Conservation (phyloP, 2,329 filamentous ascomycete genomes). For the Fusarium nygamai region DNA sequence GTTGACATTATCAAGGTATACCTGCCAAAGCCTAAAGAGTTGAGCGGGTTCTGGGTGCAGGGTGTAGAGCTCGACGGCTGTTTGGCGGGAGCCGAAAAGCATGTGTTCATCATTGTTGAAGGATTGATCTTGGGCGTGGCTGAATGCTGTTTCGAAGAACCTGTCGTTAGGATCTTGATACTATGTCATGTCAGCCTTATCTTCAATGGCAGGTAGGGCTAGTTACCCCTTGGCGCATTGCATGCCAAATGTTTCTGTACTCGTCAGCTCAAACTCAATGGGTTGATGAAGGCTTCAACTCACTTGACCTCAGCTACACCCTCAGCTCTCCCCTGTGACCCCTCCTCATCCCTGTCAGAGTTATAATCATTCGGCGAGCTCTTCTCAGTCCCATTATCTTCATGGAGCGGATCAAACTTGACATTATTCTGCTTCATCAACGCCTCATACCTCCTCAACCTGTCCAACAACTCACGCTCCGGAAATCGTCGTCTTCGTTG, state of each 20-base stretch:
- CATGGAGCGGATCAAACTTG: constrained; percentile 59
- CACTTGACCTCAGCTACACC: constrained; percentile 26
- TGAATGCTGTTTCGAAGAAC: constrained; percentile 46
- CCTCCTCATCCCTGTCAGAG: constrained; percentile 24
- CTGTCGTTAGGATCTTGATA: background rate
- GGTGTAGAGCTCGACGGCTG: constrained; percentile 55
- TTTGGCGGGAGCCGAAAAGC: constrained; percentile 59
- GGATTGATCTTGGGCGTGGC: constrained; percentile 57
- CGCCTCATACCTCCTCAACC: constrained; percentile 65
- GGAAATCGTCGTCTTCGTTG: constrained; percentile 57
- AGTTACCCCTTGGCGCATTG: constrained; percentile 18
- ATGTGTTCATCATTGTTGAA: constrained; percentile 57
- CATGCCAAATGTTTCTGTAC: constrained; percentile 6
- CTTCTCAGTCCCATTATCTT: background rate
- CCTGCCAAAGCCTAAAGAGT: constrained; percentile 65
- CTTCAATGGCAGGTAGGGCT: too few species aligned
- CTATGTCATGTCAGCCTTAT: background rate
- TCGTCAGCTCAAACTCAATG: background rate
- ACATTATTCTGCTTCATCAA: constrained; percentile 66
- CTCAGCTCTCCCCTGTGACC: background rate
- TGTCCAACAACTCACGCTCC: constrained; percentile 67
- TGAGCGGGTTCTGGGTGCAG: constrained; percentile 60
- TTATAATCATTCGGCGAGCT: background rate
- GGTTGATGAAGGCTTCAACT: background rate
- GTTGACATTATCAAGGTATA: constrained; percentile 67